phyloP scores from a whole-genome alignment of 768 basidiomycete genomes.

The Udeniomyces megalosporus region DNA sequence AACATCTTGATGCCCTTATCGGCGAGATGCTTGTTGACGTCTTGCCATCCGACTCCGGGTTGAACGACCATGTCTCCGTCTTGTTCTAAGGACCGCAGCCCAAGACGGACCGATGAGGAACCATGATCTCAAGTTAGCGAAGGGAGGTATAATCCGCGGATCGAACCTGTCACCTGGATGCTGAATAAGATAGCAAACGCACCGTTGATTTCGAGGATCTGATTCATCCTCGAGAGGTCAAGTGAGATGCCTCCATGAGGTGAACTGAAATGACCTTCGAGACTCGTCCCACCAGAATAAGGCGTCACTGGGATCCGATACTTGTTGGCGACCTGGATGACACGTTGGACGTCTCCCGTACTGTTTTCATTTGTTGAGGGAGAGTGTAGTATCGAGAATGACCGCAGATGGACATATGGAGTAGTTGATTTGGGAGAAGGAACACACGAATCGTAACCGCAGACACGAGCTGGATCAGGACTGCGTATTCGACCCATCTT shows the following conservation, averaged over 20 bases:
- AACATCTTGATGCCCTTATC: slow-evolving; percentile 62
- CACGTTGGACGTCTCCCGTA: slow-evolving; percentile 28
- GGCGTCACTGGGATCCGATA: slow-evolving; percentile 61
- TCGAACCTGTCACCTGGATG: no score
- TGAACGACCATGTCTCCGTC: slow-evolving; percentile 37
- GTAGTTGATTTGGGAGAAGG: not conserved
- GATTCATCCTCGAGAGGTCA: slow-evolving; percentile 63
- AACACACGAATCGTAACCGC: not conserved
- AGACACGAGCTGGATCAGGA: not conserved
- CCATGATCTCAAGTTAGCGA: no score
- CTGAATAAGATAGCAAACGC: not conserved
- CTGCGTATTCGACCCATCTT: not conserved
- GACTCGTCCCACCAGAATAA: slow-evolving; percentile 68
- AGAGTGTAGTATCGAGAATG: not conserved
- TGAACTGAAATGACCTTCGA: slow-evolving; percentile 59
- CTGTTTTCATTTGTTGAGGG: not conserved
- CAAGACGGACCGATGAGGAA: not conserved
- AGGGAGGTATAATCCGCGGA: no score
- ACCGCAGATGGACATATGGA: not conserved
- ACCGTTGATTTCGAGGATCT: slow-evolving; percentile 54
- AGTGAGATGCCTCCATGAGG: slow-evolving; percentile 42
- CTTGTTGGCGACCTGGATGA: slow-evolving; percentile 59
- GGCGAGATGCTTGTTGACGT: slow-evolving; percentile 53
- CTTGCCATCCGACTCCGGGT: slow-evolving; percentile 61
- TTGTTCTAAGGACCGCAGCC: not conserved